phyloP scores from a whole-genome alignment of 768 basidiomycete genomes.

The Boletus rubroflammeus region DNA sequence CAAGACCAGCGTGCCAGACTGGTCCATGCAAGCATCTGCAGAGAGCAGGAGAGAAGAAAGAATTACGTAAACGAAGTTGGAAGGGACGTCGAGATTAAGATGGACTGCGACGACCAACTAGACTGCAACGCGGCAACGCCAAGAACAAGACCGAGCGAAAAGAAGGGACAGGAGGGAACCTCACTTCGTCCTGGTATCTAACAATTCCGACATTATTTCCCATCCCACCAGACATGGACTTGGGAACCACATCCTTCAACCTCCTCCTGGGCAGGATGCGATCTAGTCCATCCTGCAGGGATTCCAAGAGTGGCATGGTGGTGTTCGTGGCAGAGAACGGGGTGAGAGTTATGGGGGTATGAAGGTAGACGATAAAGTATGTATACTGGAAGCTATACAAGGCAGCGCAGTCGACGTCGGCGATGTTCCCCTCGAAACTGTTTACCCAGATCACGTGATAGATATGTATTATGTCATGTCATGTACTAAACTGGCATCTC shows the following conservation, averaged over 20 bases:
- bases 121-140: constrained; percentile 15
- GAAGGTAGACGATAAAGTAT: constrained; percentile 1
- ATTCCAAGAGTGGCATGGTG: constrained; percentile 29
- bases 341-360: not conserved
- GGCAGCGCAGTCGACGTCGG: constrained; percentile 8
- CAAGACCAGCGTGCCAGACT: constrained; percentile 51
- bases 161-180: constrained; percentile 26
- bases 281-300: constrained; percentile 30
- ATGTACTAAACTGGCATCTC: too few species aligned
- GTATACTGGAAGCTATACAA: constrained; percentile 10
- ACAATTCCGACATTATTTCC: constrained; percentile 57
- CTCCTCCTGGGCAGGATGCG: constrained; percentile 26
- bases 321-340: not conserved
- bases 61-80: constrained; percentile 34
- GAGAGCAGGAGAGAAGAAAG: constrained; percentile 21
- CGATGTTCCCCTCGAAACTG: not conserved
- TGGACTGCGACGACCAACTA: constrained; percentile 10
- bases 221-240: constrained; percentile 50
- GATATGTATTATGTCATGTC: constrained; percentile 21
- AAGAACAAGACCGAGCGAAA: not conserved
- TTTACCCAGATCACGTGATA: constrained; percentile 20
- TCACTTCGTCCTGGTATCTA: constrained; percentile 69
- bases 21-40: constrained; percentile 36
- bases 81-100: constrained; percentile 22
- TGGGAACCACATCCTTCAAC: constrained; percentile 24